phyloP scores from a whole-genome alignment of 441 rosid genomes.

The Metrosideros polymorpha region DNA sequence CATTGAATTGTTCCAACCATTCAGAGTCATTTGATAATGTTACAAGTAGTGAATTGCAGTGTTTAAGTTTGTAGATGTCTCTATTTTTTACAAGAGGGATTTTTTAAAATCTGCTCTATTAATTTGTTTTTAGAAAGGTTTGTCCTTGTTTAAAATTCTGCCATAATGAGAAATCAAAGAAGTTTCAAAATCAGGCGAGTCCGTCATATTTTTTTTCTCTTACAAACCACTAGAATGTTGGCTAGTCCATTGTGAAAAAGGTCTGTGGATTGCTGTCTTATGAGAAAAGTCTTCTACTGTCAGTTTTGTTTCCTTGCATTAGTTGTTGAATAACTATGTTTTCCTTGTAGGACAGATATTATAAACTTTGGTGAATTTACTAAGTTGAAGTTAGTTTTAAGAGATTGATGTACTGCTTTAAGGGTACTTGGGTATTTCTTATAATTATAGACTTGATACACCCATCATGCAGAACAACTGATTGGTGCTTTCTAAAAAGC shows the following conservation, averaged over 20 bases:
- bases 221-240: not conserved
- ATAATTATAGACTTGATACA: not conserved
- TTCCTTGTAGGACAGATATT: not conserved
- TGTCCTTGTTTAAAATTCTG: not conserved
- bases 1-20: not conserved
- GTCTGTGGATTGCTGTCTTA: not conserved
- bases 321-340: not conserved
- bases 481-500: not conserved
- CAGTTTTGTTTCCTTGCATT: not conserved
- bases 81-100: not conserved
- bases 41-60: not conserved
- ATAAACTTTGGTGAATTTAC: not conserved
- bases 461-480: not conserved
- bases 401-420: not conserved
- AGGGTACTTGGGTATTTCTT: not conserved
- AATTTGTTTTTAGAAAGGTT: not conserved
- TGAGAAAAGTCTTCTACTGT: not conserved
- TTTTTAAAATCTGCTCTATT: not conserved
- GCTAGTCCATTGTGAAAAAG: not conserved
- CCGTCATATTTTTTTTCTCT: not conserved
- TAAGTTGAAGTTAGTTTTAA: not conserved
- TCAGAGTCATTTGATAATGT: not conserved
- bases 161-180: not conserved
- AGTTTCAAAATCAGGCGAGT: not conserved
- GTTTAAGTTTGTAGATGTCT: not conserved